These are phyloP conservation scores for Lyophyllum semitale DNA, from an alignment of 768 basidiomycete species.

Conservation along the genomic window DNA sequence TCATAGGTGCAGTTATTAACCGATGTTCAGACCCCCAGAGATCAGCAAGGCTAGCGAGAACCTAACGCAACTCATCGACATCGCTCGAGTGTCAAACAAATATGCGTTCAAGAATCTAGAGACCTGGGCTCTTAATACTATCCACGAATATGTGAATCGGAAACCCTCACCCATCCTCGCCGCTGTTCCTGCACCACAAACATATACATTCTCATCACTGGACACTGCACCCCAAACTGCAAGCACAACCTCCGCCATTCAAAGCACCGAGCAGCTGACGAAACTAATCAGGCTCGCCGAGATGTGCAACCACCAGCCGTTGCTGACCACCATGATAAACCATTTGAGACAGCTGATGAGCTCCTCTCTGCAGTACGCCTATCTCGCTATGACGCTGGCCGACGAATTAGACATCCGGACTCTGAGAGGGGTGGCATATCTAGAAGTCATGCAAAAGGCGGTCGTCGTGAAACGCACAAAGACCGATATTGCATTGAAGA, in stretches of 20 bases:
- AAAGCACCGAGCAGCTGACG: conserved; percentile 51
- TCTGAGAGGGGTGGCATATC: conserved; percentile 66
- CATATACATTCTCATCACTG: conserved; percentile 29
- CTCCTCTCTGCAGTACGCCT: conserved; percentile 64
- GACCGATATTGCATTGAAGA: conserved; percentile 28
- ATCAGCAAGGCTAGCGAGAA: conserved; percentile 51
- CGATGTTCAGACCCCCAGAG: conserved; percentile 61
- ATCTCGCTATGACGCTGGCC: conserved; percentile 71
- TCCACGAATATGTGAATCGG: conserved; percentile 65
- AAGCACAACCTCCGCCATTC: conserved; percentile 20
- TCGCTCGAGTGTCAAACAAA: conserved; percentile 69
- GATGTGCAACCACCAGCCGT: conserved; percentile 59
- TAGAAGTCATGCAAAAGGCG: conserved; percentile 73
- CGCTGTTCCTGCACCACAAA: conserved; percentile 37
- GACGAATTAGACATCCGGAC: conserved; percentile 66
- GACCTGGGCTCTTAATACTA: conserved; percentile 74
- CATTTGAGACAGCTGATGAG: conserved; percentile 64
- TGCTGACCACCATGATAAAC: conserved; percentile 60
- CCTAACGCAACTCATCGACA: conserved; percentile 56
- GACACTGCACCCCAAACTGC: conserved; percentile 15
- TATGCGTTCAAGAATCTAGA: conserved; percentile 76
- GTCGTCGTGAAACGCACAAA: conserved; percentile 40
- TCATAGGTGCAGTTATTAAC: background rate
- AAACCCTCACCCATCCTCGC: conserved; percentile 55
- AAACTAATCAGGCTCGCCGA: conserved; percentile 68